Conservation (phyloP, 768 basidiomycete species). For the Leccinum uliginosum region DNA sequence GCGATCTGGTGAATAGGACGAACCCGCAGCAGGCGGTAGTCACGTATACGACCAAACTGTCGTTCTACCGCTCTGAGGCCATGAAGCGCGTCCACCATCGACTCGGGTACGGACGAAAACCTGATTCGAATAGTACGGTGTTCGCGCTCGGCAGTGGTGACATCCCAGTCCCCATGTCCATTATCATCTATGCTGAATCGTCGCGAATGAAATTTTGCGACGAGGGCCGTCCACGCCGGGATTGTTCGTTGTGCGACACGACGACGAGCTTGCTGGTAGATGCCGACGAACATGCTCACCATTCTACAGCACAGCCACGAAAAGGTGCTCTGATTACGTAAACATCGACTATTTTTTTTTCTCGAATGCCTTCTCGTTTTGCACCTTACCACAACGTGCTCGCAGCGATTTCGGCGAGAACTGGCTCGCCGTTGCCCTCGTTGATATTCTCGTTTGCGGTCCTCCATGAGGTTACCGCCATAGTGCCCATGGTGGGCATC, state of each 20-base stretch:
- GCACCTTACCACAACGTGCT: constrained; percentile 53
- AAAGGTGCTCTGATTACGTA: constrained; percentile 18
- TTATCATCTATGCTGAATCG: constrained; percentile 24
- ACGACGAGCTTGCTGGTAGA: constrained; percentile 7
- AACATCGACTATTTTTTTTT: constrained; percentile 6
- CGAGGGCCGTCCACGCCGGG: not conserved
- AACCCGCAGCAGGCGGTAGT: constrained; percentile 42
- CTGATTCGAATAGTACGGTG: constrained; percentile 36
- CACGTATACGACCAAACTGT: constrained; percentile 46
- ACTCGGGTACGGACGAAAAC: constrained; percentile 37
- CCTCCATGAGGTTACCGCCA: constrained; percentile 81
- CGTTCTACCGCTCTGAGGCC: constrained; percentile 54
- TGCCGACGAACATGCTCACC: constrained; percentile 14
- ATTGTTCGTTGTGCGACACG: constrained; percentile 2
- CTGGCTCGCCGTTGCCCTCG: constrained; percentile 73
- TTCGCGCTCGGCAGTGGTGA: constrained; percentile 4
- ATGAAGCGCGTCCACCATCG: constrained; percentile 47
- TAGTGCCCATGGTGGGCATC: constrained; percentile 67
- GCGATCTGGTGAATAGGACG: constrained; percentile 12
- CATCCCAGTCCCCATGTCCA: constrained; percentile 17
- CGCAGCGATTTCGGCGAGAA: constrained; percentile 56
- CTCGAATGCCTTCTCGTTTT: constrained; percentile 32
- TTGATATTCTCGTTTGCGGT: constrained; percentile 74
- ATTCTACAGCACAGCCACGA: constrained; percentile 14
- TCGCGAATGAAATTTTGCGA: constrained; percentile 2